These are phyloP conservation scores for Logfia minima DNA, from an alignment of 129 eudicot species.

Conservation along the genomic window DNA sequence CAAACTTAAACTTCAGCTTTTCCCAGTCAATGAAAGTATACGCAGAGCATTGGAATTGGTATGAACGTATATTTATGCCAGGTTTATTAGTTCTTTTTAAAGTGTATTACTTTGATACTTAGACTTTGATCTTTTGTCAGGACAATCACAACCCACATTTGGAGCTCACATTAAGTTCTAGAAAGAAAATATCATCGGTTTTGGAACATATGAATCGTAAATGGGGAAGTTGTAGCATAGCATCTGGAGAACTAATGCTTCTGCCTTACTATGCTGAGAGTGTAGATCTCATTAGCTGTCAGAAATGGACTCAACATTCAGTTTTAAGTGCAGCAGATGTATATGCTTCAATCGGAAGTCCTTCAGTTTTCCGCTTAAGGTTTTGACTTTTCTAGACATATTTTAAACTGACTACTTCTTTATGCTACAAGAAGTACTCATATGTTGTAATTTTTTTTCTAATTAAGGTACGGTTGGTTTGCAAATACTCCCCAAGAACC, in stretches of 20 bases:
- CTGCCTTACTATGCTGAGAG: slow-evolving; percentile 56
- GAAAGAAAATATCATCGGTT: slow-evolving; percentile 88
- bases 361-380: slow-evolving; percentile 82
- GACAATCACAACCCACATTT: slow-evolving; percentile 45
- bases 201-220: slow-evolving; percentile 82
- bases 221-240: slow-evolving; percentile 79
- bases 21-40: slow-evolving; percentile 76
- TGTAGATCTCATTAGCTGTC: slow-evolving; percentile 39
- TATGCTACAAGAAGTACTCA: slow-evolving; percentile 22
- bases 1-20: slow-evolving; percentile 87
- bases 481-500: slow-evolving; percentile 31
- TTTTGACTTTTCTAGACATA: slow-evolving; percentile 28
- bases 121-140: slow-evolving; percentile 20
- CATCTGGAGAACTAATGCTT: slow-evolving; percentile 69
- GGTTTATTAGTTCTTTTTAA: not conserved
- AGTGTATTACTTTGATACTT: not conserved
- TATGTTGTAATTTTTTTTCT: slow-evolving; percentile 1
- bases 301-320: slow-evolving; percentile 76
- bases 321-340: slow-evolving; percentile 79
- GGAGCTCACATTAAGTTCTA: slow-evolving; percentile 70
- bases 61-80: slow-evolving; percentile 6
- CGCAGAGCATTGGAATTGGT: slow-evolving; percentile 86
- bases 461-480: slow-evolving; percentile 75
- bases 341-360: slow-evolving; percentile 65
- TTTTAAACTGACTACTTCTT: slow-evolving; percentile 18